A percentile compares a stretch with the other conserved stretches of the same genome.
Evolutionary conservation across 169 alveolate species (phyloP).

Genomic region (Plasmodium reichenowi): DNA sequence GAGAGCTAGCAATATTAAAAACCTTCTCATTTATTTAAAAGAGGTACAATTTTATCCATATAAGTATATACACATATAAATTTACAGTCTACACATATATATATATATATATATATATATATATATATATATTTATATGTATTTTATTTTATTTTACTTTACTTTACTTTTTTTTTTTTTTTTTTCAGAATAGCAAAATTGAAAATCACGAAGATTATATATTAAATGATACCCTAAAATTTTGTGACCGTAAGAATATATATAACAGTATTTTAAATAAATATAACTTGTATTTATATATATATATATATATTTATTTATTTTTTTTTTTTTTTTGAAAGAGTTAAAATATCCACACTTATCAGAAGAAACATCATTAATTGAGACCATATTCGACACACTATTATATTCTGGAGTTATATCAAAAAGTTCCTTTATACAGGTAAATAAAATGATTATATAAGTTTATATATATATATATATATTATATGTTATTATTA

Average conservation of each 20-base stretch:
- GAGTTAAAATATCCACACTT: conserved; percentile 68
- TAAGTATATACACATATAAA: too few relatives aligned
- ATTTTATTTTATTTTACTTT: background rate
- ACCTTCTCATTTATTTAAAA: conserved; percentile 41
- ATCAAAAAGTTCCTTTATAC: conserved; percentile 57
- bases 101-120: conserved; percentile 1
- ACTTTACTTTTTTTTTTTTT: conserved; percentile 10
- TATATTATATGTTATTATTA: background rate
- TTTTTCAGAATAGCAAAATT: conserved; percentile 68
- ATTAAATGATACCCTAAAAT: conserved; percentile 45
- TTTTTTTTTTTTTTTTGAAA: background rate
- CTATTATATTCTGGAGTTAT: conserved; percentile 47
- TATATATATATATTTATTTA: background rate
- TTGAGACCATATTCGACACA: conserved; percentile 64
- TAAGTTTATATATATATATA: background rate
- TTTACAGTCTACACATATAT: background rate
- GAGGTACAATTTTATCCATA: conserved; percentile 15
- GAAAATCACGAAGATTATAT: conserved; percentile 74
- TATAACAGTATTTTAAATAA: background rate
- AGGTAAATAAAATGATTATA: conserved; percentile 13
- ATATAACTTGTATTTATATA: background rate
- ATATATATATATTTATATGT: background rate
- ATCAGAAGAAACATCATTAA: conserved; percentile 72
- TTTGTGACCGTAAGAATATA: conserved; percentile 43
- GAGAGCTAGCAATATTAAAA: conserved; percentile 47